These are phyloP conservation scores for Fusarium bactridioides DNA, from an alignment of 2,329 filamentous ascomycete genomes.

Conservation along the genomic window DNA sequence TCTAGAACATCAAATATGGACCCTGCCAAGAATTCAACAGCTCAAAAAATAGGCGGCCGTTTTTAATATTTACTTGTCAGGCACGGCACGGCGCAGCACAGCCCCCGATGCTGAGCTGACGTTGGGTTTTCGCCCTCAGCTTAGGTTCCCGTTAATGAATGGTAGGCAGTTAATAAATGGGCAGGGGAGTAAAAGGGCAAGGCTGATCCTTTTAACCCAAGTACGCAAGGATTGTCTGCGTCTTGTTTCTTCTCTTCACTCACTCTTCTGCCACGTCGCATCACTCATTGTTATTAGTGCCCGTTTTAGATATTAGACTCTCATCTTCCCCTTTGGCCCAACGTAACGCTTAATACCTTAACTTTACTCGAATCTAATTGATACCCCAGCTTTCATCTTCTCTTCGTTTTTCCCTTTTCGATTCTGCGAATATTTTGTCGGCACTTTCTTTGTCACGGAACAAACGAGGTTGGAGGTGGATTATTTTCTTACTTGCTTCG, in stretches of 20 bases:
- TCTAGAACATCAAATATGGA: slow-evolving; percentile 8
- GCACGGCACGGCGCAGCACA: slow-evolving; percentile 4
- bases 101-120: slow-evolving; percentile 40
- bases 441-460: slow-evolving; percentile 1
- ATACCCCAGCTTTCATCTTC: slow-evolving; percentile 3
- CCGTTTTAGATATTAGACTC: slow-evolving; percentile 10
- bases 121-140: slow-evolving; percentile 37
- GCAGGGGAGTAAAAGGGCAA: not conserved
- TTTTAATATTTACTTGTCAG: not conserved
- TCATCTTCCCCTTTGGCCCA: slow-evolving; percentile 7
- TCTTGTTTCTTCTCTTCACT: not conserved
- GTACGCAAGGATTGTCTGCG: not conserved
- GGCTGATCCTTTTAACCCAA: slow-evolving; percentile 9
- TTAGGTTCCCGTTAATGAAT: not conserved
- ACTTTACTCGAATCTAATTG: not conserved
- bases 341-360: slow-evolving; percentile 7
- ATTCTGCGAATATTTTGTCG: not conserved
- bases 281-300: not conserved
- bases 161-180: not conserved
- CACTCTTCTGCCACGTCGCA: slow-evolving; percentile 17
- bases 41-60: slow-evolving; percentile 13
- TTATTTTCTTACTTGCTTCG: slow-evolving; percentile 6
- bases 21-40: slow-evolving; percentile 21
- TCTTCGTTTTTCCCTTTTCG: not conserved
- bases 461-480: slow-evolving; percentile 6